Percentiles rank a stretch among this genome's conserved stretches.
Evolutionary conservation across 176 grass and related monocot species (phyloP).

Genomic region (Eremochloa ophiuroides): DNA sequence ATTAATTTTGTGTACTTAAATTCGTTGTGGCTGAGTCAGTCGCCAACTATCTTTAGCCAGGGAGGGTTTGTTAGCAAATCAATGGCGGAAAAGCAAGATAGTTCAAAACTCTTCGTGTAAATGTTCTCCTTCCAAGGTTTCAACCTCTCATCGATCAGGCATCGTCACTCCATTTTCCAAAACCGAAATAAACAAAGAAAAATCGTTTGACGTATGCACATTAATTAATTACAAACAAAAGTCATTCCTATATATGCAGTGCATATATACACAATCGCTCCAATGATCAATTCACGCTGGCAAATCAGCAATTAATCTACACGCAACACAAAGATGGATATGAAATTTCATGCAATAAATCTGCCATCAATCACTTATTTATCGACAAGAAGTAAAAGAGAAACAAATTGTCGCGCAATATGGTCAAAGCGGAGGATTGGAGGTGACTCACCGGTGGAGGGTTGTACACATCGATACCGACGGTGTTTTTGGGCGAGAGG

Average conservation of each 20-base stretch:
- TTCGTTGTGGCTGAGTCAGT: not conserved
- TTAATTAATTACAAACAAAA: not conserved
- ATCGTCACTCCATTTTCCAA: not conserved
- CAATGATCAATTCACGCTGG: not conserved
- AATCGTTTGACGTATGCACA: not conserved
- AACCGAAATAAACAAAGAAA: too few relatives aligned
- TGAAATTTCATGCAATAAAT: not conserved
- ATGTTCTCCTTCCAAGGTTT: not conserved
- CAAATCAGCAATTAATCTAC: not conserved
- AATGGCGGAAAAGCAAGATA: constrained; percentile 1
- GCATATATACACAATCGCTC: not conserved
- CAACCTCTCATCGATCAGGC: not conserved
- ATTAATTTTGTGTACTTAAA: not conserved
- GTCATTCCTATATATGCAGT: not conserved
- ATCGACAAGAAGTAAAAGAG: not conserved
- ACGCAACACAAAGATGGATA: not conserved
- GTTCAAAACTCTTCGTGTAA: not conserved
- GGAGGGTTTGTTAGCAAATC: not conserved
- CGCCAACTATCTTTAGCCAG: not conserved
- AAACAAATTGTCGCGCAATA: not conserved
- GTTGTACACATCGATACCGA: not conserved
- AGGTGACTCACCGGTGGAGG: constrained; percentile 11
- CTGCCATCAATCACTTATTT: not conserved
- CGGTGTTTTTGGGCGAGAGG: not conserved
- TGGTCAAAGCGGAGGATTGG: not conserved